Base-by-base conservation (phyloP, 2,329 filamentous ascomycete species). In the Fusarium mundagurra region DNA sequence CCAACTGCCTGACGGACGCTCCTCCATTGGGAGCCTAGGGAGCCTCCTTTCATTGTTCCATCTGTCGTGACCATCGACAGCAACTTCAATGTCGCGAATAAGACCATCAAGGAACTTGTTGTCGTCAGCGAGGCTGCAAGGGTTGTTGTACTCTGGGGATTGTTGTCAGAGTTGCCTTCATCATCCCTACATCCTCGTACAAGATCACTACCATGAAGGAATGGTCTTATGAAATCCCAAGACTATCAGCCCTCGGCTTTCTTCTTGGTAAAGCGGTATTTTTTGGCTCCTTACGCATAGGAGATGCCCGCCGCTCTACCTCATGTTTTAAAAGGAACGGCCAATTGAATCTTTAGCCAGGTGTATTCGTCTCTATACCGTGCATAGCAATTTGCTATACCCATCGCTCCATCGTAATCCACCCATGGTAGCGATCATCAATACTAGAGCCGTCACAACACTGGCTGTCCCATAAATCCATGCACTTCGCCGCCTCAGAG, bases 371-470 rank as follows among this genome's bases (percentile, higher is more conserved):
- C 29, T 39, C 34, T 71, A 79, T 39, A 57, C 45, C 16, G 36
- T 54, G 51, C 77, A 79, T 18, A 69, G 11, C 50, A 79, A 39
- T 27, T 61, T 72, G 22, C 79, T 81, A 76, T 91, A 92, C 2
- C 89, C 91, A 11, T 85, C 81, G 34, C 87, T 92, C 94, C 94
- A 97, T 68, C 88, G 84, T 78, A 96, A 82, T 67, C 92, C 91
- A 1, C 94, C 94, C 91, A 96, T 94, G 24, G 95, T 87, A 2
- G 90, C 85, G 31, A 95, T 86, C 86, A 93, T 82, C 17, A 92
- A 74, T 17, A 85, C 86, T 65, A 94, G 78, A 6, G 88, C 90
- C 1, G 85, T 85, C 0, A 85, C 79, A 6, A 95, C 88, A 77
- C 92, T 96, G 27, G 82, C 81, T 1, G 79, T 71, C 0, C 91